Conservation (phyloP, 192 early-diverging fungal species). For the Coemansia sp. region DNA sequence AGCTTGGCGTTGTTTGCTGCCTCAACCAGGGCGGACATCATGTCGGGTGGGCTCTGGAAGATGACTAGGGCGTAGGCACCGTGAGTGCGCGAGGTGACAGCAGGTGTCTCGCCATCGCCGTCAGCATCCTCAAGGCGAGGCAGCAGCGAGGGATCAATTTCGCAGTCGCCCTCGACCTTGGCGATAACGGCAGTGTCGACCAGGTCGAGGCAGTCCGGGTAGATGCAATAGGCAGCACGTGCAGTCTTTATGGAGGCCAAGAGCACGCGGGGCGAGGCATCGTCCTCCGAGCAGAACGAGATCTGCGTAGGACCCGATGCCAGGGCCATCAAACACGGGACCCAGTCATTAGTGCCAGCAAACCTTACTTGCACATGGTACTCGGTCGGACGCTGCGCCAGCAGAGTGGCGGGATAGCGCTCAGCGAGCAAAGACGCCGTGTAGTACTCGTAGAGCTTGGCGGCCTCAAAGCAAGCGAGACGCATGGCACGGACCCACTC, state of each 20-base stretch:
- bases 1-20: conserved; percentile 26
- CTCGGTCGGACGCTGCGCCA: conserved; percentile 21
- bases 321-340: conserved; percentile 52
- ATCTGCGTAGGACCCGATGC: conserved; percentile 29
- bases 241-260: conserved; percentile 38
- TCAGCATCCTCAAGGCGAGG: conserved; percentile 49
- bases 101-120: conserved; percentile 24
- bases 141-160: conserved; percentile 50
- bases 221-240: conserved; percentile 54
- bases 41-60: conserved; percentile 50
- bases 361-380: conserved; percentile 54
- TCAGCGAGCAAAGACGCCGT: conserved; percentile 58
- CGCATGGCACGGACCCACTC: conserved; percentile 73
- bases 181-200: conserved; percentile 56
- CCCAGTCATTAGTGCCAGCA: conserved; percentile 57
- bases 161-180: conserved; percentile 59
- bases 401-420: conserved; percentile 34
- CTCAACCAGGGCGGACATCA: conserved; percentile 49
- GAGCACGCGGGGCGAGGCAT: conserved; percentile 20
- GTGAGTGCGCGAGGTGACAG: conserved; percentile 40
- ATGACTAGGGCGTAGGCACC: conserved; percentile 56
- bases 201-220: conserved; percentile 55
- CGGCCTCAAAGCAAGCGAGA: conserved; percentile 73
- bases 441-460: conserved; percentile 75
- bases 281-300: conserved; percentile 31